Conservation (phyloP, 306 rosid genomes). For the Pterocarpus macrocarpus region DNA sequence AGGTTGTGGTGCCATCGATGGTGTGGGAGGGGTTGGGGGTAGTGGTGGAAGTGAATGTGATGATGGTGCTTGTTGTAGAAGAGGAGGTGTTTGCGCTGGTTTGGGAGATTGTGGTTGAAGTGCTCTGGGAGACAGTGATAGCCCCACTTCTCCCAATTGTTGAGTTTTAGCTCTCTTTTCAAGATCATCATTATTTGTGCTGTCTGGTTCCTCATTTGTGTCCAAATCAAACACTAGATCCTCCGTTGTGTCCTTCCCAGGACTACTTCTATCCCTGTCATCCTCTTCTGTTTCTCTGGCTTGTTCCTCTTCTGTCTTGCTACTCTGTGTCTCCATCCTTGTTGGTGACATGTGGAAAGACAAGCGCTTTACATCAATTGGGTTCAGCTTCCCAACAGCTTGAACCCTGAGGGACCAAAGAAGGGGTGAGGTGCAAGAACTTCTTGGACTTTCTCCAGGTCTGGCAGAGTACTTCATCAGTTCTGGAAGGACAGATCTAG, state of each 20-base stretch:
- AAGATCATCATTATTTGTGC: neutral
- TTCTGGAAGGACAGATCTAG: constrained; percentile 73
- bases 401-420: constrained; percentile 73
- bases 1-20: neutral
- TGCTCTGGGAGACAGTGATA: constrained; percentile 16
- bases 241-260: constrained; percentile 17
- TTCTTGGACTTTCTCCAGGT: constrained; percentile 44
- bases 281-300: constrained; percentile 35
- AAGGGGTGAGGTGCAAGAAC: constrained; percentile 51
- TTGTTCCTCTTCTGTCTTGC: constrained; percentile 45
- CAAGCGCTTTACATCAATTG: constrained; percentile 64
- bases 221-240: constrained; percentile 45
- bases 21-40: constrained; percentile 20
- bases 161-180: constrained; percentile 2
- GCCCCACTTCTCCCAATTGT: neutral
- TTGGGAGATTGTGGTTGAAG: constrained; percentile 11
- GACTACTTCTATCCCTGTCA: neutral
- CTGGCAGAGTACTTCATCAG: constrained; percentile 13
- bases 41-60: neutral
- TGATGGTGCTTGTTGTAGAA: neutral
- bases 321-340: constrained; percentile 6
- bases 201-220: constrained; percentile 39
- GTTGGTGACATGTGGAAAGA: constrained; percentile 53
- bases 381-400: constrained; percentile 73
- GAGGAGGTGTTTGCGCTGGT: constrained; percentile 1